Evolutionary conservation across 352 stramenopile species (phyloP).

Genomic region (Peronospora destructor): DNA sequence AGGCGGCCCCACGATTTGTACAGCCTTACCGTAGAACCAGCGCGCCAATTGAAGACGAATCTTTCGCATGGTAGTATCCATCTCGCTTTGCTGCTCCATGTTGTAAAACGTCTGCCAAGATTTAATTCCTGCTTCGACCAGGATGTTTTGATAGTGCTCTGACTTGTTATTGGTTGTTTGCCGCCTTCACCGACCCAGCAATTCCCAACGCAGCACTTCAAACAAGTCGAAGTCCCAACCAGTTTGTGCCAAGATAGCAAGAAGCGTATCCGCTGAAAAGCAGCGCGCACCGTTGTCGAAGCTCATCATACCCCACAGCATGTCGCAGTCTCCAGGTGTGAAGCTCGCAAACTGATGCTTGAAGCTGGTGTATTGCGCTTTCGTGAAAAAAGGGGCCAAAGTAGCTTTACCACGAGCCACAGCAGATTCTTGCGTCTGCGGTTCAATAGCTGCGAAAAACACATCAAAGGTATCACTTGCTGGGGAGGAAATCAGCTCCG

Average conservation of each 20-base stretch:
- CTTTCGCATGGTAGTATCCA: constrained; percentile 8
- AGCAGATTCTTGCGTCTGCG: neutral
- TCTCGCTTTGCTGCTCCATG: constrained; percentile 37
- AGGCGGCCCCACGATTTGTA: neutral
- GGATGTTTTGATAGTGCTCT: constrained; percentile 9
- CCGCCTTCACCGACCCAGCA: constrained; percentile 32
- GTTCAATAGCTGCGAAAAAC: constrained; percentile 33
- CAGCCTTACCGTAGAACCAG: constrained; percentile 66
- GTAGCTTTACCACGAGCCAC: neutral
- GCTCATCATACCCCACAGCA: constrained; percentile 68
- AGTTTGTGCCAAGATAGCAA: constrained; percentile 52
- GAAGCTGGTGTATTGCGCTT: constrained; percentile 26
- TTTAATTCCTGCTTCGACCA: constrained; percentile 33
- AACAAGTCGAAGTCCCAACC: constrained; percentile 79
- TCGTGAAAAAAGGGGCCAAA: neutral
- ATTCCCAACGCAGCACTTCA: constrained; percentile 47
- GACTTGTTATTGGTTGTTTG: constrained; percentile 2
- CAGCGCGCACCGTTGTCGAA: constrained; percentile 40
- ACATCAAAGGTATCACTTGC: constrained; percentile 73
- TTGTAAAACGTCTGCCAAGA: constrained; percentile 50
- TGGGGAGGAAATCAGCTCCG: constrained; percentile 30
- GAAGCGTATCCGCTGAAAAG: constrained; percentile 41
- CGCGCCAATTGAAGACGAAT: constrained; percentile 43
- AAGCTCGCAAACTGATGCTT: constrained; percentile 39
- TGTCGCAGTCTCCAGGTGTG: constrained; percentile 66